phyloP scores from a whole-genome alignment of 352 stramenopile species.

The Thalassiosira ordinaria region DNA sequence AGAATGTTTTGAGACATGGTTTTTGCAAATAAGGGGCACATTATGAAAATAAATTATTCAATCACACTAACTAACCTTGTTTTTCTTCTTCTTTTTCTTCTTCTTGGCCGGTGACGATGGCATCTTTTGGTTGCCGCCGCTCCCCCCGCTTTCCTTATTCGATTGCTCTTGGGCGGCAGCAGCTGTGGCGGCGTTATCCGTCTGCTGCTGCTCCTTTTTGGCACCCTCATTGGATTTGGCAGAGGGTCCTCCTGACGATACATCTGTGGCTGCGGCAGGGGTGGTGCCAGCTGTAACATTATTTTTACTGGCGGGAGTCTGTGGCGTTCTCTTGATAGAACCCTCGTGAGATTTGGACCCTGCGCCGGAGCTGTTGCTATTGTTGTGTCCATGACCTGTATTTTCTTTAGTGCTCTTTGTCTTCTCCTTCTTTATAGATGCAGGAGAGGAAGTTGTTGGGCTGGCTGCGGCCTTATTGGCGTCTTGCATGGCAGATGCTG shows the following conservation, averaged over 20 bases:
- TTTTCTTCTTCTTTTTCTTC: conserved; percentile 7
- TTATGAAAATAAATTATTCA: not conserved
- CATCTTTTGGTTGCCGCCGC: not conserved
- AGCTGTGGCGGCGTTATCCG: not conserved
- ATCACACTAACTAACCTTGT: not conserved
- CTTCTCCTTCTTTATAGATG: not conserved
- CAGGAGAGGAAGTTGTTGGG: too few species aligned
- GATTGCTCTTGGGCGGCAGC: not conserved
- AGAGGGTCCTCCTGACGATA: not conserved
- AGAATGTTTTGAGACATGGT: not conserved
- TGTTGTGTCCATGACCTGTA: not conserved
- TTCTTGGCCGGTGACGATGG: not conserved
- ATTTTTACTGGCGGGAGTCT: not conserved
- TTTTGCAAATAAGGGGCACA: not conserved
- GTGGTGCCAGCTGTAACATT: not conserved
- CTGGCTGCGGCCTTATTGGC: too few species aligned
- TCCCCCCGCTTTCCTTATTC: not conserved
- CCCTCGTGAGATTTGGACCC: too few species aligned
- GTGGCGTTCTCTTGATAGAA: not conserved
- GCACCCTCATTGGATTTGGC: not conserved
- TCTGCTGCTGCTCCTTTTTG: not conserved
- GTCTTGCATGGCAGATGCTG: too few species aligned
- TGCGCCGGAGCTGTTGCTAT: too few species aligned
- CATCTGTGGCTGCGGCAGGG: not conserved
- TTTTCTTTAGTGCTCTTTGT: not conserved